These are phyloP conservation scores for Hordeum pubiflorum DNA, from an alignment of 202 grass and related monocot species.

Conservation along the genomic window DNA sequence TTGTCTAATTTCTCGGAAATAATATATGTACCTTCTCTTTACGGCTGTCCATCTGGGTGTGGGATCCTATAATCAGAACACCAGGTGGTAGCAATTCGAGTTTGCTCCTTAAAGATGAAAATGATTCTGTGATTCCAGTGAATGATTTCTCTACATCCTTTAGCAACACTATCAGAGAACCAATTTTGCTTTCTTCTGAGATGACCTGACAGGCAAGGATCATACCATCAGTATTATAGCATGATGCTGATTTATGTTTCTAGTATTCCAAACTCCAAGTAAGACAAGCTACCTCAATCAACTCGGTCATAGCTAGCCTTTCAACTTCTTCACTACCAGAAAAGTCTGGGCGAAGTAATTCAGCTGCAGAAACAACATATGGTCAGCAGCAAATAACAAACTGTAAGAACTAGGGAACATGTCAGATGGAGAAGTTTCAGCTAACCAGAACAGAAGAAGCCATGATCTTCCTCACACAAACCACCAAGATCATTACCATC, in stretches of 20 bases:
- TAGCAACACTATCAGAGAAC: slow-evolving; percentile 79
- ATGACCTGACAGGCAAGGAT: slow-evolving; percentile 59
- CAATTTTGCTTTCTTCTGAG: slow-evolving; percentile 81
- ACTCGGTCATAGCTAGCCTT: slow-evolving; percentile 75
- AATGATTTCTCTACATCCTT: slow-evolving; percentile 98
- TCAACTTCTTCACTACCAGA: slow-evolving; percentile 62
- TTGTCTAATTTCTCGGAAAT: slow-evolving; percentile 10
- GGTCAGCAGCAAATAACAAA: slow-evolving; percentile 27
- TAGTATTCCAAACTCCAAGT: neutral
- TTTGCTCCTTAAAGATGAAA: slow-evolving; percentile 66
- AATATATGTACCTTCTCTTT: slow-evolving; percentile 89
- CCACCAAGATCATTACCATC: slow-evolving; percentile 98
- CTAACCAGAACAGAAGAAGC: slow-evolving; percentile 93
- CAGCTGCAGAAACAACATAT: slow-evolving; percentile 46
- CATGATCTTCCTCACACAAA: slow-evolving; percentile 91
- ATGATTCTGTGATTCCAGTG: slow-evolving; percentile 70
- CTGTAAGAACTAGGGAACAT: slow-evolving; percentile 13
- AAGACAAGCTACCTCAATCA: slow-evolving; percentile 63
- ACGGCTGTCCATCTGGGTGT: slow-evolving; percentile 86
- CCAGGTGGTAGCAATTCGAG: slow-evolving; percentile 68
- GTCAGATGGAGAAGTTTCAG: slow-evolving; percentile 21
- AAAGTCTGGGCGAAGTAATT: slow-evolving; percentile 67
- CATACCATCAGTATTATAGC: slow-evolving; percentile 14
- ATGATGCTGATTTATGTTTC: neutral
- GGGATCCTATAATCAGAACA: slow-evolving; percentile 88